Base-by-base conservation (phyloP, 2,329 filamentous ascomycete species). In the Didymella pinodella region DNA sequence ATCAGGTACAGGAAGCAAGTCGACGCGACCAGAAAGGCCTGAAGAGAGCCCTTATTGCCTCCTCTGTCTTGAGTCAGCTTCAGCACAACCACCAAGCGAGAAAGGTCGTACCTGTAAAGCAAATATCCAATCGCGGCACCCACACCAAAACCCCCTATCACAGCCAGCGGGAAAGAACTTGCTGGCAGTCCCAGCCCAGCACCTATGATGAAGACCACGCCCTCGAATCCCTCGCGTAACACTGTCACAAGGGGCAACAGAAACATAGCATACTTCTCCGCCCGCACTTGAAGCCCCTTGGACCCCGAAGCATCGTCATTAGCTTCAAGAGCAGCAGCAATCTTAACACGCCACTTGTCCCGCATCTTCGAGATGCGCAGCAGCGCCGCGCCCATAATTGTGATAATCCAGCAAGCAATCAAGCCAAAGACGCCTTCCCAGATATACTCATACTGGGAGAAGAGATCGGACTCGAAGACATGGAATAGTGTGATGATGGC, bases 1-100 rank as follows among this genome's bases (percentile, higher is more conserved):
- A 96, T 89, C 10, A 95, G 86, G 71, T 96, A 95, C 12, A 96
- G 79, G 67, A 94, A 84, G 71, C 90, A 93, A 2, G 91, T 94
- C 0, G 90, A 93, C 26, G 86, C 79, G 62, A 94, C 87, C 18
- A 95, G 81, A 81, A 95, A 94, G 58, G 89, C 78, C 68, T 94
- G 91, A 57, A 91, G 76, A 34, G 84, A 85, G 8, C 85, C 79
- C 7, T 81, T 79, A 48, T 86, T 85, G 11, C 88, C 88, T 55
- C 86, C 85, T 65, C 55, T 57, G 29, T 22, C 22, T 18, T 40
- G 18, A n/a, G 3, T 40, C 18, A 40, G 36, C 36, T 40, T 4
- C 3, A 40, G 36, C 5, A 1, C 18, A 26, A 3, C 28, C 16
- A 7, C 86, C 88, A 79, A 7, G 7, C 12, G 22, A n/a, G 14